Evolutionary conservation across 805 yeast genomes (phyloP).

Genomic region (Candida parachauliodes): DNA sequence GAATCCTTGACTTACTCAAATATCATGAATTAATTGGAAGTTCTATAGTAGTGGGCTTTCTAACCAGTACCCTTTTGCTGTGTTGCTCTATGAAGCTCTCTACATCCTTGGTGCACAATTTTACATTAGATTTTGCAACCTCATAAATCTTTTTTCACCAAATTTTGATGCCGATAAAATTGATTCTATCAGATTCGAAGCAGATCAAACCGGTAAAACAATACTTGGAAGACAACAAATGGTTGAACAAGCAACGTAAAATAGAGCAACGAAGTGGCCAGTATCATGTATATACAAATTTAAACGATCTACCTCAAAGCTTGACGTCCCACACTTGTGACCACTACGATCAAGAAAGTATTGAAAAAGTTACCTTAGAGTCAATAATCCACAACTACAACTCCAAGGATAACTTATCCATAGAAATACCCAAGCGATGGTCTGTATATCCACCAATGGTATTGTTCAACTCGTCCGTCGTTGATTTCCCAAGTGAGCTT

Average conservation of each 20-base stretch:
- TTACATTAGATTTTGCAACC: too few species aligned
- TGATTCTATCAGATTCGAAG: slow-evolving; percentile 10
- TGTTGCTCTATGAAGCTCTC: too few species aligned
- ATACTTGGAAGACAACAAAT: slow-evolving; percentile 13
- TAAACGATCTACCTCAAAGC: slow-evolving; percentile 7
- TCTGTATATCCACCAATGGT: slow-evolving; percentile 66
- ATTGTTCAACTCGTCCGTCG: slow-evolving; percentile 40
- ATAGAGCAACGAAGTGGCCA: slow-evolving; percentile 12
- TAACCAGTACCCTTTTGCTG: too few species aligned
- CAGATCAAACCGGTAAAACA: slow-evolving; percentile 18
- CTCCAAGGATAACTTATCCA: background rate
- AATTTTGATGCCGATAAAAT: slow-evolving; percentile 8
- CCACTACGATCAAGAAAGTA: background rate
- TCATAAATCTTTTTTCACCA: too few species aligned
- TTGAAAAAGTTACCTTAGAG: slow-evolving; percentile 1
- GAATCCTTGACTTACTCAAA: too few species aligned
- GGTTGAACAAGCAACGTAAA: slow-evolving; percentile 16
- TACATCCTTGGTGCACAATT: too few species aligned
- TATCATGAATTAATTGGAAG: too few species aligned
- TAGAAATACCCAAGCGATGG: slow-evolving; percentile 49
- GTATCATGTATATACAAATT: slow-evolving; percentile 14
- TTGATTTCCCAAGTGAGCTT: background rate
- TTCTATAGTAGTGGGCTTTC: too few species aligned
- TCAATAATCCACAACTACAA: slow-evolving; percentile 1
- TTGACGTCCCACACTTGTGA: slow-evolving; percentile 2